Conservation (phyloP, 495 filamentous ascomycete species). For the Coniosporium apollinis region DNA sequence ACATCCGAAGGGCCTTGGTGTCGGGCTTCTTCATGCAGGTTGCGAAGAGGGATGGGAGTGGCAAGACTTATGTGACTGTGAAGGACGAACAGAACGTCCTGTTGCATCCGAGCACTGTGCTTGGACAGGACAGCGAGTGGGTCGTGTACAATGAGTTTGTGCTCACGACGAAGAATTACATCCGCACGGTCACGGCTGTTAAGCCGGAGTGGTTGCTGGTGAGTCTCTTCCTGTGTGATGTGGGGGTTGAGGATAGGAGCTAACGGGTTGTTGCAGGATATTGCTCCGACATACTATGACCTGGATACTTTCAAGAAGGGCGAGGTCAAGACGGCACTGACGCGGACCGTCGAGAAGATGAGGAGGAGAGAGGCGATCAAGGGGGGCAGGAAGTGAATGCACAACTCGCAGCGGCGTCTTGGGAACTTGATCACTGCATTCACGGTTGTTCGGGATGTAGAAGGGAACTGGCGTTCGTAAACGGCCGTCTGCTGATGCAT, state of each 20-base stretch:
- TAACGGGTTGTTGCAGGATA: slow-evolving; percentile 41
- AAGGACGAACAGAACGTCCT: slow-evolving; percentile 88
- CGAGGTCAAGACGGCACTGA: slow-evolving; percentile 62
- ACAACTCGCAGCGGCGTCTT: too few relatives aligned
- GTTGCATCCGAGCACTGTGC: slow-evolving; percentile 78
- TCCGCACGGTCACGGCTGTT: slow-evolving; percentile 40
- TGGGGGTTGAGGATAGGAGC: background rate
- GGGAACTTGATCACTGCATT: too few relatives aligned
- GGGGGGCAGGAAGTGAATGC: slow-evolving; percentile 17
- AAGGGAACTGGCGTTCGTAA: too few relatives aligned
- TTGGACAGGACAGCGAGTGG: slow-evolving; percentile 82
- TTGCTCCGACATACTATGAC: slow-evolving; percentile 86
- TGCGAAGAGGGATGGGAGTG: slow-evolving; percentile 65
- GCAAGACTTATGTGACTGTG: slow-evolving; percentile 81
- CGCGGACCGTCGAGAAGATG: slow-evolving; percentile 57
- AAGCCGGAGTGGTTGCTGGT: slow-evolving; percentile 81
- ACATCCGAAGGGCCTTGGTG: slow-evolving; percentile 87
- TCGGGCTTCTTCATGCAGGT: slow-evolving; percentile 99
- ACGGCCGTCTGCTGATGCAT: too few relatives aligned
- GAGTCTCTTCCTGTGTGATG: slow-evolving; percentile 23
- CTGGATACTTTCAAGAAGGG: slow-evolving; percentile 68
- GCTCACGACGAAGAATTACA: slow-evolving; percentile 90
- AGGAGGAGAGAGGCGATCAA: slow-evolving; percentile 55
- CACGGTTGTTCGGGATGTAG: too few relatives aligned
- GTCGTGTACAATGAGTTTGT: slow-evolving; percentile 98